Percentiles rank a stretch among this genome's conserved stretches.
Conservation (phyloP, 139 green algal genomes). For the Closterium sp. region DNA sequence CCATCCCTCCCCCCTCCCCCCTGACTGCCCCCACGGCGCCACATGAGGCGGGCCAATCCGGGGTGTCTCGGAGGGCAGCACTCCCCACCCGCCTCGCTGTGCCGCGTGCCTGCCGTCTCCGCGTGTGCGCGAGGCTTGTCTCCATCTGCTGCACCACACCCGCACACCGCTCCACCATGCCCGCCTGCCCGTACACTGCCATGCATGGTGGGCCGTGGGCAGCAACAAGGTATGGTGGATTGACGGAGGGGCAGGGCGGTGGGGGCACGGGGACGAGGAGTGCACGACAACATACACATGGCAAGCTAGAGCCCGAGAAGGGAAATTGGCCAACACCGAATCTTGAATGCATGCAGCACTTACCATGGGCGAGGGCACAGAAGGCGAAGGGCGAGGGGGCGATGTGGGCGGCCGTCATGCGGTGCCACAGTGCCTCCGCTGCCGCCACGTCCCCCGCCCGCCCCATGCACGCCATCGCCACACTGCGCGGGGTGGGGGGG, state of each 20-base stretch:
- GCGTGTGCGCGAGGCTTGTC: background rate
- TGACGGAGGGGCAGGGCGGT: no score
- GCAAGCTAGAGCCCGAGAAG: no score
- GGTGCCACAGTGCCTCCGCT: background rate
- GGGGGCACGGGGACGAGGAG: no score
- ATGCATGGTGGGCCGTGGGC: background rate
- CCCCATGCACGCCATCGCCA: background rate
- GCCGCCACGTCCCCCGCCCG: background rate
- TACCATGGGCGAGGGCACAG: background rate
- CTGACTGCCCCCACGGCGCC: background rate
- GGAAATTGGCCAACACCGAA: no score
- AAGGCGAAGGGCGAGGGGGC: background rate
- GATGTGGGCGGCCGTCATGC: background rate
- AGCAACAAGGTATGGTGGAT: background rate
- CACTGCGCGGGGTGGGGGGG: background rate
- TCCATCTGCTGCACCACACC: background rate
- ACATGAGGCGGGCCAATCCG: no score
- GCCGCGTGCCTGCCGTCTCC: background rate
- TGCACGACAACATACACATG: no score
- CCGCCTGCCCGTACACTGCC: background rate
- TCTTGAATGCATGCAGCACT: background rate
- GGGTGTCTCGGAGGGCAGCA: background rate
- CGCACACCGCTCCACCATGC: background rate
- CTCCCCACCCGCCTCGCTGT: background rate
- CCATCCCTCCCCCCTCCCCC: background rate